Evolutionary conservation across 2,329 filamentous ascomycete genomes (phyloP).

Genomic region (Fusarium anguioides): DNA sequence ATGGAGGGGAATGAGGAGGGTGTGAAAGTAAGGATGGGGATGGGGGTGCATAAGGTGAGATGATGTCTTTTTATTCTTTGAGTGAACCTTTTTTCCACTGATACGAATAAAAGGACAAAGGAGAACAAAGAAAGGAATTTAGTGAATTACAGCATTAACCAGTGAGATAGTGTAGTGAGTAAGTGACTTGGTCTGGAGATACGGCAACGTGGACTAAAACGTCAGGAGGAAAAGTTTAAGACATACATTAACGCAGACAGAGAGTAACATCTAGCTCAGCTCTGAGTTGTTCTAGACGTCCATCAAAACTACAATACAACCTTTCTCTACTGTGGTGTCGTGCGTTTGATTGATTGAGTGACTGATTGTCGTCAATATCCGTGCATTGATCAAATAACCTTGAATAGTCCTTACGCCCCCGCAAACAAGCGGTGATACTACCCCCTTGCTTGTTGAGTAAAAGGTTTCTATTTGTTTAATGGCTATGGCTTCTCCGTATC

Average conservation of each 20-base stretch:
- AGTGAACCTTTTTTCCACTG: conserved; percentile 9
- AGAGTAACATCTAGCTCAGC: not conserved
- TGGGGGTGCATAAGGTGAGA: conserved; percentile 21
- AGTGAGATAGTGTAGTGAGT: not conserved
- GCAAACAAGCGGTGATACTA: conserved; percentile 11
- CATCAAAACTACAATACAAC: not conserved
- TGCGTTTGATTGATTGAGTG: too few species aligned
- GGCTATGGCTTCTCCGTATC: conserved; percentile 7
- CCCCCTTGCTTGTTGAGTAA: conserved; percentile 2
- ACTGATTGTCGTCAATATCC: conserved; percentile 18
- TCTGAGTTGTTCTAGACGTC: too few species aligned
- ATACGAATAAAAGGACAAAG: not conserved
- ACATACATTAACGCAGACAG: not conserved
- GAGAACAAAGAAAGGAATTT: not conserved
- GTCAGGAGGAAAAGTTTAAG: conserved; percentile 27
- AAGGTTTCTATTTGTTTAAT: conserved; percentile 2
- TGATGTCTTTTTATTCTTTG: conserved; percentile 9
- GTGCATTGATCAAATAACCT: conserved; percentile 31
- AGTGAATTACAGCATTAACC: too few species aligned
- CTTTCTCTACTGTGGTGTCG: not conserved
- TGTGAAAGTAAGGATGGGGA: not conserved
- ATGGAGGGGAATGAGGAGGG: not conserved
- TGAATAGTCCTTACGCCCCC: conserved; percentile 20
- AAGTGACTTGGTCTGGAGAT: conserved; percentile 17
- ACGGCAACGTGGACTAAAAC: conserved; percentile 13